Evolutionary conservation across 2,329 filamentous ascomycete genomes (phyloP), one percentile per base, ranked within the genome.

Genomic region (Fusarium buharicum): DNA sequence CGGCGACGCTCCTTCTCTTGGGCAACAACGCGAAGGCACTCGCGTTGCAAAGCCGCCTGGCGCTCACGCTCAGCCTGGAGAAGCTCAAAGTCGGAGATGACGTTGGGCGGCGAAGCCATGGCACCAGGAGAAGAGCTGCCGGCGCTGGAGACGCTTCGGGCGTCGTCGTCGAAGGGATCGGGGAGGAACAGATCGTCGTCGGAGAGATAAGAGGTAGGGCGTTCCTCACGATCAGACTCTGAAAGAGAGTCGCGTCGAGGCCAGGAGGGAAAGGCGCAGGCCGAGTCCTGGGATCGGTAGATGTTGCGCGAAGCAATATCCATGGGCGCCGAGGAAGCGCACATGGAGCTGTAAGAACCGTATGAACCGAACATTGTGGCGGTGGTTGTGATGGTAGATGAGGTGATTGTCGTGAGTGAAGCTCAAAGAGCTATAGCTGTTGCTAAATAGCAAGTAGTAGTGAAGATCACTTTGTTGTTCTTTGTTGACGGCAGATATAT

Each of bases 111-210:
- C 68, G 72, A 71, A 70, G 70, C 67, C 51, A 69, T 62, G 62
- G 72, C 66, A 37, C 64, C 57, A 20, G 74, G 74, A 43, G 75
- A 75, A 14, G 75, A 78, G 71, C 76, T 70, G 71, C 77, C 78
- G 40, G 80, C 76, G 70, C 79, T 81, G 68, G 77, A 80, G 47
- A 81, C 74, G 73, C 79, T 82, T 73, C 74, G 77, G 58, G 74
- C 67, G 68, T 84, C 81, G 67, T 85, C 81, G 66, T 84, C 81
- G 52, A 81, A 79, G 63, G 78, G 75, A 65, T 81, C 79, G 71
- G 78, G 71, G 54, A 83, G 79, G 74, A 85, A 83, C 51, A 88
- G 82, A 67, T 88, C 86, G 75, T 88, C 86, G 77, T 89, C 86
- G 37, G 85, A 86, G 62, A 88, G 79, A 74, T 81, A 86, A 1